These are phyloP conservation scores for Amanita inopinata DNA, from an alignment of 768 basidiomycete genomes.

Conservation along the genomic window DNA sequence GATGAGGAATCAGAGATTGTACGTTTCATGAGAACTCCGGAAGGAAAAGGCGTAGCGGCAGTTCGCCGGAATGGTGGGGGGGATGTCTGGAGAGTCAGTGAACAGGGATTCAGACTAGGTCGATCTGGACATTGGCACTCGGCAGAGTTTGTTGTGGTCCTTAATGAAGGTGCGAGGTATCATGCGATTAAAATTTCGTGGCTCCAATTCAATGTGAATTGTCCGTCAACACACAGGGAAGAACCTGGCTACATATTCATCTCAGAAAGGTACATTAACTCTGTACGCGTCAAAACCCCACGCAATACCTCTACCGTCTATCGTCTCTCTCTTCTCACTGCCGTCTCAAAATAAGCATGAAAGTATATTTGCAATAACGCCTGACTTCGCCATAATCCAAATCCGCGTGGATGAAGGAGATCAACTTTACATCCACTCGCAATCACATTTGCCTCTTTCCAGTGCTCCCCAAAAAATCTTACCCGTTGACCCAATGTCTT, in stretches of 20 bases:
- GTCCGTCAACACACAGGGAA: conserved; percentile 27
- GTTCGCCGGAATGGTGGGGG: conserved; percentile 47
- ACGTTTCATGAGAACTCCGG: conserved; percentile 67
- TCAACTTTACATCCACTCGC: conserved; percentile 36
- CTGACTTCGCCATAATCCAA: conserved; percentile 49
- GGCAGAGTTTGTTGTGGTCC: conserved; percentile 61
- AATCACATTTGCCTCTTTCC: conserved; percentile 42
- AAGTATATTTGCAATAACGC: conserved; percentile 57
- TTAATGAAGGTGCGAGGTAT: conserved; percentile 58
- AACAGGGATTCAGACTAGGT: conserved; percentile 36
- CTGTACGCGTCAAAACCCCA: conserved; percentile 41
- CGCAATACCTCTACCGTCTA: conserved; percentile 33
- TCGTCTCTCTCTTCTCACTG: conserved; percentile 57
- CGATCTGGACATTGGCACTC: conserved; percentile 42
- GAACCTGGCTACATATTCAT: conserved; percentile 52
- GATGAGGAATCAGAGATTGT: conserved; percentile 45
- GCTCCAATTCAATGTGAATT: too few species aligned
- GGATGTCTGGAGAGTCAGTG: conserved; percentile 52
- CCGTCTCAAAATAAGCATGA: conserved; percentile 44
- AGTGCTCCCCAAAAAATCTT: conserved; percentile 45
- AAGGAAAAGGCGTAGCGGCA: conserved; percentile 66
- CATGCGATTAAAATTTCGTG: too few species aligned
- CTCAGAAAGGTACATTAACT: conserved; percentile 34
- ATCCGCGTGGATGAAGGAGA: conserved; percentile 34
- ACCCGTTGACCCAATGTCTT: conserved; percentile 84